Percentiles rank a stretch among this genome's conserved stretches.
These are phyloP conservation scores for Hordeum pubiflorum DNA, from an alignment of 202 grass and related monocot species.

Conservation along the genomic window DNA sequence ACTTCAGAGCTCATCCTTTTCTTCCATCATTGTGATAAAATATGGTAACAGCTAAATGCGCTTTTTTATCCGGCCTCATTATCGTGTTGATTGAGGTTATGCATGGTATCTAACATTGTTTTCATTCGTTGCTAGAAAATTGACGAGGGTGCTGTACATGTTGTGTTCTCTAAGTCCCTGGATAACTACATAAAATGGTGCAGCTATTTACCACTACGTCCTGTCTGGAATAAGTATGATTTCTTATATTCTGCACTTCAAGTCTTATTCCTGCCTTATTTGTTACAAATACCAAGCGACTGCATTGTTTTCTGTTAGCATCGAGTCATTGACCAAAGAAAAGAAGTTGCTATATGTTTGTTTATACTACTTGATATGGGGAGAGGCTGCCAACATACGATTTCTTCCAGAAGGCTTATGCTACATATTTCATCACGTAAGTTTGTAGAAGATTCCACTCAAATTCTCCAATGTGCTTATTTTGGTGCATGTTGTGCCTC, in stretches of 20 bases:
- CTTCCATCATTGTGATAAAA: neutral
- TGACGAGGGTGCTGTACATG: slow-evolving; percentile 72
- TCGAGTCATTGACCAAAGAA: slow-evolving; percentile 70
- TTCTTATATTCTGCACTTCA: slow-evolving; percentile 15
- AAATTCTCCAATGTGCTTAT: neutral
- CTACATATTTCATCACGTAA: slow-evolving; percentile 97
- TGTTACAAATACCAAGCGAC: slow-evolving; percentile 11
- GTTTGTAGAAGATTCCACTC: slow-evolving; percentile 28
- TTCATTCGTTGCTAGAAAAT: slow-evolving; percentile 56
- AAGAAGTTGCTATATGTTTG: slow-evolving; percentile 85
- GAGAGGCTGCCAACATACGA: slow-evolving; percentile 83
- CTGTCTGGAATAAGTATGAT: slow-evolving; percentile 67
- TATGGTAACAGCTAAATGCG: neutral
- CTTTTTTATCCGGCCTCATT: neutral
- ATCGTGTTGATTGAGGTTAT: slow-evolving; percentile 4
- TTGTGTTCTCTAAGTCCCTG: slow-evolving; percentile 72
- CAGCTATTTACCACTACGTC: slow-evolving; percentile 60
- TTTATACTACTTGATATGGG: slow-evolving; percentile 96
- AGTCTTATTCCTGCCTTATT: slow-evolving; percentile 14
- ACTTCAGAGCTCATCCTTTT: neutral
- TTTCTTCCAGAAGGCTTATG: slow-evolving; percentile 93
- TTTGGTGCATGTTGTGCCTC: slow-evolving; percentile 11
- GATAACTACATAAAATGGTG: slow-evolving; percentile 99
- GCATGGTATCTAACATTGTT: slow-evolving; percentile 8
- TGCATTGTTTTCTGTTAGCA: slow-evolving; percentile 38